Conservation (phyloP, 768 basidiomycete genomes). For the Tephrocybe rancida region DNA sequence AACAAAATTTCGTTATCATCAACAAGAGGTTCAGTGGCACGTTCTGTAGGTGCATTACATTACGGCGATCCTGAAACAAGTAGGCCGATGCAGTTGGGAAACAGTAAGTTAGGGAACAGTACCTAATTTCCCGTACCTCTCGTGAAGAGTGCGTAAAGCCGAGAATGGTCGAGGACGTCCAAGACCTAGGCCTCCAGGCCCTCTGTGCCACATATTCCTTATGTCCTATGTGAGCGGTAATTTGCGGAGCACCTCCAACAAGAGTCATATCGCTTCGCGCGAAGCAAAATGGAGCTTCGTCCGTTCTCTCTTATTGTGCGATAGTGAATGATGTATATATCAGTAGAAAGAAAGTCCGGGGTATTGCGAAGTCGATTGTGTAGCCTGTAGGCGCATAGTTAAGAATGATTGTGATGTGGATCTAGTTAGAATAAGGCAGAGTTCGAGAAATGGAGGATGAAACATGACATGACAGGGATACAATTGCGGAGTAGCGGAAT, state of each 20-base stretch:
- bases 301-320: not conserved
- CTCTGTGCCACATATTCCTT: not conserved
- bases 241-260: not conserved
- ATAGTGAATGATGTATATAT: slow-evolving; percentile 8
- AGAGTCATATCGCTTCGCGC: not conserved
- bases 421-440: slow-evolving; percentile 6
- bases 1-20: too few species aligned
- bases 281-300: not conserved
- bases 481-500: not conserved
- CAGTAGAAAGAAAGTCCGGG: slow-evolving; percentile 12
- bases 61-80: too few species aligned
- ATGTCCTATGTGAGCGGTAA: not conserved
- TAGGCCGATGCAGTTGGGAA: not conserved
- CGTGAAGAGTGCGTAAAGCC: not conserved
- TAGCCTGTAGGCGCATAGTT: not conserved
- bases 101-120: not conserved
- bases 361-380: slow-evolving; percentile 8
- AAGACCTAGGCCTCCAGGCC: not conserved
- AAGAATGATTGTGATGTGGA: not conserved
- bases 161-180: not conserved
- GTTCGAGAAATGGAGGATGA: slow-evolving; percentile 14
- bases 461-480: slow-evolving; percentile 2
- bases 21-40: too few species aligned
- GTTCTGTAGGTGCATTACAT: too few species aligned
- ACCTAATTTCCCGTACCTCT: not conserved